Evolutionary conservation across 2,329 filamentous ascomycete genomes (phyloP), one percentile per base, ranked within the genome.

Genomic region (Fusarium kyushuense): DNA sequence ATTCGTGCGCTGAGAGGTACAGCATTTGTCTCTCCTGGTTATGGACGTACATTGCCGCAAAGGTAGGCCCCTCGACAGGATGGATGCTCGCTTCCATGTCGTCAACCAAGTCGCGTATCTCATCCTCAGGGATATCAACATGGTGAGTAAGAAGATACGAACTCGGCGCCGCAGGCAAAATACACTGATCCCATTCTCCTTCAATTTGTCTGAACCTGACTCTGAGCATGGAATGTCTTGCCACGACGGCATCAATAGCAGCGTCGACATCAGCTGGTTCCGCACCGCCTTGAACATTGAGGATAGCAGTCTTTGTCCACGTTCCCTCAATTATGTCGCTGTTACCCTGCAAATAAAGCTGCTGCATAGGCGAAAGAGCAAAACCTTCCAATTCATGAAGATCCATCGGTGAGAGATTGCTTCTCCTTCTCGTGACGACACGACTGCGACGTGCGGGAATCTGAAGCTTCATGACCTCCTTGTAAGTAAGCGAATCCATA

Each of bases 291-390:
- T 79, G 83, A 33, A 86, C 72, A 14, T 79, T 78, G 6, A 87
- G 75, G 4, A 86, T 72, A 9, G 86, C 75, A 61, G 84, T 85
- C 65, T 84, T 83, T 60, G 85, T 86, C 66, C 84, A 86, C 4
- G 79, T 70, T 58, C 36, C 47, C 36, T 30, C 40, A 19, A 7
- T 14, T 4, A 73, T 71, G 27, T 79, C 71, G 16, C 47, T 79
- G 74, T 2, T 76, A 78, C 6, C 84, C 63, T 83, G 78, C 52
- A 87, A 86, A 69, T 84, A 85, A 6, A 87, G 76, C 55, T 83
- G 81, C 73, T 87, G 85, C 81, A 86, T 86, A 5, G 84, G 81
- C 1, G 84, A 83, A 12, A 87, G 77, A 12, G 81, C 80, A 64
- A 85, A 86, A 32, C 67, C 69, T 62, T 74, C 76, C 48, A 73